A percentile compares a stretch with the other conserved stretches of the same genome.
phyloP scores from a whole-genome alignment of 1,139 yeast genomes.

The Pichia sp. region DNA sequence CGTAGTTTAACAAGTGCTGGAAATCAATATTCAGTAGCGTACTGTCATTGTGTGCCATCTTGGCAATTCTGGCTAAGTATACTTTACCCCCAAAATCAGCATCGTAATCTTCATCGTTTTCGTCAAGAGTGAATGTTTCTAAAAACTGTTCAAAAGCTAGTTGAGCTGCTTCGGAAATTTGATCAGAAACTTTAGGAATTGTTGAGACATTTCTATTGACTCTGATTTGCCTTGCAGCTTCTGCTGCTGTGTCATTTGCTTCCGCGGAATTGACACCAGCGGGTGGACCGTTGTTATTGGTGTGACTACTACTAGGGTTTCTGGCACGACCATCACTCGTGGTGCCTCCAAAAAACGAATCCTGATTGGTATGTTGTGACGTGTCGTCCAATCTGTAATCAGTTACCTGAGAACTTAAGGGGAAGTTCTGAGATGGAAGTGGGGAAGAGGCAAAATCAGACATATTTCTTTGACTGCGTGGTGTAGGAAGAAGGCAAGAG shows the following conservation, averaged over 20 bases:
- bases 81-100: constrained; percentile 44
- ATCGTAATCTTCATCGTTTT: constrained; percentile 29
- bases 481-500: background rate
- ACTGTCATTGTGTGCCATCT: constrained; percentile 70
- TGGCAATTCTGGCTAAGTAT: constrained; percentile 73
- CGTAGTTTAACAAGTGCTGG: constrained; percentile 64
- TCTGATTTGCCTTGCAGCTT: constrained; percentile 23
- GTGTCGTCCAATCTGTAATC: constrained; percentile 13
- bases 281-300: background rate
- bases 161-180: constrained; percentile 88
- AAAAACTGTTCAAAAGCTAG: constrained; percentile 85
- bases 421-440: constrained; percentile 7
- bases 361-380: background rate
- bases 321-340: background rate
- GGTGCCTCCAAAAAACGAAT: background rate
- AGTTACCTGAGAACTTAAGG: constrained; percentile 11
- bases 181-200: constrained; percentile 82
- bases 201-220: constrained; percentile 46
- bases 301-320: constrained; percentile 2
- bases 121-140: constrained; percentile 47
- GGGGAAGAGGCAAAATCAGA: constrained; percentile 16
- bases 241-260: constrained; percentile 6
- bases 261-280: background rate
- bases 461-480: constrained; percentile 2
- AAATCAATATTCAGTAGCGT: constrained; percentile 82